Evolutionary conservation across 176 grass and related monocot genomes (phyloP).

Genomic region (Oryza meridionalis): DNA sequence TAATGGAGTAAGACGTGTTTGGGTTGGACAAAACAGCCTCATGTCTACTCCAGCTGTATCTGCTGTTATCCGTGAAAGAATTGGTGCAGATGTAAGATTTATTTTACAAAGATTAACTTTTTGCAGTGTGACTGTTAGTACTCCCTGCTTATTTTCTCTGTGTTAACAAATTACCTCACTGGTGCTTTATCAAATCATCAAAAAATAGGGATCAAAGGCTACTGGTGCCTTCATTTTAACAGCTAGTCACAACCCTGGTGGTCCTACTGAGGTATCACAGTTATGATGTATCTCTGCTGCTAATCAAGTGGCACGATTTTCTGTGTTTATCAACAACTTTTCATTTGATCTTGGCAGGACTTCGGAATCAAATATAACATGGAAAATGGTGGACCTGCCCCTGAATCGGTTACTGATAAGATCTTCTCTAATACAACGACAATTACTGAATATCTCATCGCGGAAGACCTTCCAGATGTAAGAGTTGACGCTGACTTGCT

Average conservation of each 20-base stretch:
- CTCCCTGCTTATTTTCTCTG: not conserved
- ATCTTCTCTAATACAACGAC: constrained; percentile 87
- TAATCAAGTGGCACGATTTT: constrained; percentile 25
- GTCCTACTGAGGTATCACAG: constrained; percentile 73
- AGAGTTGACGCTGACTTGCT: constrained; percentile 15
- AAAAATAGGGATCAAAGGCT: constrained; percentile 87
- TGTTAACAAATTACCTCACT: constrained; percentile 4
- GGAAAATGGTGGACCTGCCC: constrained; percentile 97
- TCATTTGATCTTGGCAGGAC: constrained; percentile 62
- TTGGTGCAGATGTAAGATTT: constrained; percentile 84
- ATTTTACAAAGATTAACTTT: constrained; percentile 32
- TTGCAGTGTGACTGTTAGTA: not conserved
- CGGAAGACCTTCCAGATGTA: constrained; percentile 93
- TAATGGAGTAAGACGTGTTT: constrained; percentile 93
- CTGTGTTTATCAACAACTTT: constrained; percentile 28
- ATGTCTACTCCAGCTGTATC: constrained; percentile 98
- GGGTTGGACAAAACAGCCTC: constrained; percentile 87
- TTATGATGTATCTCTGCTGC: constrained; percentile 11
- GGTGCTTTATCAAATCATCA: constrained; percentile 30
- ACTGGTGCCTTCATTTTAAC: constrained; percentile 95
- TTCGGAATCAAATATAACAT: constrained; percentile 99
- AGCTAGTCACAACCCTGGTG: constrained; percentile 94
- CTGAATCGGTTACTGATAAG: constrained; percentile 87
- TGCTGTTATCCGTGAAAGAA: constrained; percentile 90
- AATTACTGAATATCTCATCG: constrained; percentile 77